phyloP scores from a whole-genome alignment of 176 grass and related monocot species.

The Carex kokanica region DNA sequence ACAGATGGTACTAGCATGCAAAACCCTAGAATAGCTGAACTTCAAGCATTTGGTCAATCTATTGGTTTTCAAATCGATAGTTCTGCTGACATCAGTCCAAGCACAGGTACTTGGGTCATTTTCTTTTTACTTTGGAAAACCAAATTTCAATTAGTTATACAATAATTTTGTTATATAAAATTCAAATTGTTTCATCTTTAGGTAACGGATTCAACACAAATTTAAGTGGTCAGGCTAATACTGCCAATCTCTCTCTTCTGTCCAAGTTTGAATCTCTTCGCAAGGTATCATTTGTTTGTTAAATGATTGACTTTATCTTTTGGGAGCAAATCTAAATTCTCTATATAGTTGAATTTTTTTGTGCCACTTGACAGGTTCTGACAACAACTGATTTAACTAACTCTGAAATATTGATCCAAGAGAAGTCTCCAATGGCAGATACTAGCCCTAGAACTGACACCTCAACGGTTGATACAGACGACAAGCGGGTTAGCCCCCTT shows the following conservation, averaged over 20 bases:
- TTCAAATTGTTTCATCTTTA: conserved; percentile 13
- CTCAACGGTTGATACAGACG: conserved; percentile 86
- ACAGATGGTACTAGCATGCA: conserved; percentile 30
- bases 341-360: neutral
- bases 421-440: conserved; percentile 74
- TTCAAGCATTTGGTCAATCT: conserved; percentile 26
- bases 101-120: conserved; percentile 14
- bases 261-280: conserved; percentile 25
- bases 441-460: conserved; percentile 85
- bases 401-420: neutral
- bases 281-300: conserved; percentile 14
- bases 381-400: conserved; percentile 17
- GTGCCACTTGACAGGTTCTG: conserved; percentile 19
- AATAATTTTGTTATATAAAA: neutral
- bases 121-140: neutral
- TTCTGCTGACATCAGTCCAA: conserved; percentile 13
- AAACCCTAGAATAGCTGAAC: conserved; percentile 19
- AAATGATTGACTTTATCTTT: neutral
- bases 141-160: neutral
- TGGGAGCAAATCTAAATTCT: neutral
- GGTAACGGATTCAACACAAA: conserved; percentile 23
- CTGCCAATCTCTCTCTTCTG: conserved; percentile 26
- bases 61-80: conserved; percentile 26
- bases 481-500: conserved; percentile 24
- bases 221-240: conserved; percentile 23